Conservation (phyloP, 2,329 filamentous ascomycete genomes). For the Cyphellophora europaea region DNA sequence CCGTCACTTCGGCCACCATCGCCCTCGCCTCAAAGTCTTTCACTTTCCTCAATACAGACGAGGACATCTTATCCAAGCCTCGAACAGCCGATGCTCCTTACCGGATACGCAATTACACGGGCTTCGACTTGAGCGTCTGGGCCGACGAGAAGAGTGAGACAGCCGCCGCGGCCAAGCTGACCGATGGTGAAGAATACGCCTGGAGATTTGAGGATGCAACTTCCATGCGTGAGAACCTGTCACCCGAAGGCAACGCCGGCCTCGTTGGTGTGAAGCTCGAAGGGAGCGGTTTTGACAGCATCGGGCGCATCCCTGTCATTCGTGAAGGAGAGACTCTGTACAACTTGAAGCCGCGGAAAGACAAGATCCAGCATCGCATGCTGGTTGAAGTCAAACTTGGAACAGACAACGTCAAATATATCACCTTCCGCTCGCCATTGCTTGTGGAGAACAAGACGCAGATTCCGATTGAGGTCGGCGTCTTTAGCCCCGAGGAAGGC, state of each 20-base stretch:
- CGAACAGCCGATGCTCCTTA: constrained; percentile 87
- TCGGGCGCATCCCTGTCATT: constrained; percentile 80
- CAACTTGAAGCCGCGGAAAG: constrained; percentile 76
- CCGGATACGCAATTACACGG: constrained; percentile 87
- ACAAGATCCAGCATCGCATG: constrained; percentile 76
- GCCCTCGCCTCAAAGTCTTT: constrained; percentile 88
- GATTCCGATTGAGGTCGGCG: constrained; percentile 86
- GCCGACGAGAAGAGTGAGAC: constrained; percentile 65
- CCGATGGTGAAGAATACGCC: constrained; percentile 81
- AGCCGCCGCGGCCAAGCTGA: constrained; percentile 60
- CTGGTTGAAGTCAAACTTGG: constrained; percentile 87
- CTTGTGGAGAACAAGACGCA: constrained; percentile 94
- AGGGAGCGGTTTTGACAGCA: constrained; percentile 84
- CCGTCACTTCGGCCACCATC: constrained; percentile 86
- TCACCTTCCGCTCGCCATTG: constrained; percentile 85
- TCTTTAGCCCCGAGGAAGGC: constrained; percentile 79
- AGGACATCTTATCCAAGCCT: constrained; percentile 89
- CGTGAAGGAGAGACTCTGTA: constrained; percentile 93
- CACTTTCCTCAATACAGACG: constrained; percentile 75
- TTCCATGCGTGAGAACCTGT: constrained; percentile 87
- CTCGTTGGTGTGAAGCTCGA: constrained; percentile 77
- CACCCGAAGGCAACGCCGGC: constrained; percentile 71
- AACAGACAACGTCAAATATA: constrained; percentile 95
- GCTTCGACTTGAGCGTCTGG: constrained; percentile 80
- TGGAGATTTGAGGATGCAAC: constrained; percentile 98